These are phyloP conservation scores for Raphidocelis subcapitata DNA, from an alignment of 139 green algal species.

Conservation along the genomic window DNA sequence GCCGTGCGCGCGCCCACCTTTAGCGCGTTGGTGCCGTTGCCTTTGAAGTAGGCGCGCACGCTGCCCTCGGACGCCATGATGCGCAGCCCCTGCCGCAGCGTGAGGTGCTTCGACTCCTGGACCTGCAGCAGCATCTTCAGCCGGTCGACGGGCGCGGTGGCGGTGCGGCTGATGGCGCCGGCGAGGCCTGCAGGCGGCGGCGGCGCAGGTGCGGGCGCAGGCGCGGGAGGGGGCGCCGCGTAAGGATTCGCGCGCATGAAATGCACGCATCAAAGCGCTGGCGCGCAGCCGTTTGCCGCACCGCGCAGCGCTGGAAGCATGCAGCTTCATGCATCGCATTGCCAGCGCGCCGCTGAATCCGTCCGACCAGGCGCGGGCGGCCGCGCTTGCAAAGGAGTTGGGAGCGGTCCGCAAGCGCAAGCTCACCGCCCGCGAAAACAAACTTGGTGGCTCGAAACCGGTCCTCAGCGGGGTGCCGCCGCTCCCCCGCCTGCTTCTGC, in stretches of 20 bases:
- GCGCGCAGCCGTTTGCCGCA: not conserved
- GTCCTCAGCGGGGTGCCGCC: conserved; percentile 22
- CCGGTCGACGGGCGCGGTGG: conserved; percentile 89
- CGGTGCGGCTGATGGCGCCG: conserved; percentile 82
- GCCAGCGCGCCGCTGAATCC: not conserved
- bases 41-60: conserved; percentile 76
- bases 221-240: too few relatives aligned
- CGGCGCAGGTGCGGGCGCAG: not conserved
- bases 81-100: conserved; percentile 60
- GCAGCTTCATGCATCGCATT: not conserved
- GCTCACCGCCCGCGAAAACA: conserved; percentile 46
- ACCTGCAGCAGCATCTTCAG: conserved; percentile 93
- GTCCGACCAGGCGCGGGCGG: not conserved
- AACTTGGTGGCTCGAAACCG: conserved; percentile 42
- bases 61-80: conserved; percentile 78
- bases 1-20: too few relatives aligned
- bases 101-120: conserved; percentile 64
- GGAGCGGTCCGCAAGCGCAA: not conserved
- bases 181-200: conserved; percentile 64
- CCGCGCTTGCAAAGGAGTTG: not conserved
- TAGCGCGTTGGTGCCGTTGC: conserved; percentile 90
- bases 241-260: not conserved
- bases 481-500: not conserved
- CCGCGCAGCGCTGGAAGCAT: not conserved
- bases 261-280: not conserved